Conservation (phyloP, 2,329 filamentous ascomycete genomes). For the Truncatella angustata region DNA sequence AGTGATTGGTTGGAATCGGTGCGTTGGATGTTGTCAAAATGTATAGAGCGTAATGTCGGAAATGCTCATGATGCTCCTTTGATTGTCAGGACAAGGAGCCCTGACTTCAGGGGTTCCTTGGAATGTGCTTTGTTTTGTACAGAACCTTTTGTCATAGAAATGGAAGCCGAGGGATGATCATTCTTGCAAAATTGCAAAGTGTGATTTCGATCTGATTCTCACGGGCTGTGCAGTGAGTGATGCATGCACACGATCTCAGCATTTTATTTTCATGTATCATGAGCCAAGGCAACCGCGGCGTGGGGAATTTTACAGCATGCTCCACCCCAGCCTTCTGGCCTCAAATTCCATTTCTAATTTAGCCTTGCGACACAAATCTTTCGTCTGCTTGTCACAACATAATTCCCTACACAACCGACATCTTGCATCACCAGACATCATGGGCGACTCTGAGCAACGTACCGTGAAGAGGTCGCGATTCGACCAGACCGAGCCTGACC, state of each 20-base stretch:
- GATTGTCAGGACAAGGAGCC: no score
- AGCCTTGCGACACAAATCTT: constrained; percentile 2
- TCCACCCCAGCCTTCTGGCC: neutral
- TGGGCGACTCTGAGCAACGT: constrained; percentile 77
- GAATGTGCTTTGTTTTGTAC: no score
- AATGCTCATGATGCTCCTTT: no score
- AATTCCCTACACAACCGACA: neutral
- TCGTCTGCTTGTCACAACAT: neutral
- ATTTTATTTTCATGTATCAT: no score
- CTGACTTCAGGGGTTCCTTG: no score
- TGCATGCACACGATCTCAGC: no score
- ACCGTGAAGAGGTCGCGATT: constrained; percentile 85
- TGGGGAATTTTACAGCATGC: constrained; percentile 2
- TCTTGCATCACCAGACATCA: constrained; percentile 28
- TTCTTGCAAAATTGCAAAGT: no score
- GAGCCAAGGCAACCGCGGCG: constrained; percentile 2
- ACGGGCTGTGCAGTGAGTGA: neutral
- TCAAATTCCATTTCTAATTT: constrained; percentile 4
- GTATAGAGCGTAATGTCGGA: no score
- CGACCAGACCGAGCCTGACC: constrained; percentile 84
- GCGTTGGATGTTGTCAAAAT: no score
- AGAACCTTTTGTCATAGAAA: no score
- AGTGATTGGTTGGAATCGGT: no score
- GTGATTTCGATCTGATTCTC: neutral
- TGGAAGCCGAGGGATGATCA: neutral